These are phyloP conservation scores for Crithidia expoeki DNA, from an alignment of 208 protist genomes.

Conservation along the genomic window DNA sequence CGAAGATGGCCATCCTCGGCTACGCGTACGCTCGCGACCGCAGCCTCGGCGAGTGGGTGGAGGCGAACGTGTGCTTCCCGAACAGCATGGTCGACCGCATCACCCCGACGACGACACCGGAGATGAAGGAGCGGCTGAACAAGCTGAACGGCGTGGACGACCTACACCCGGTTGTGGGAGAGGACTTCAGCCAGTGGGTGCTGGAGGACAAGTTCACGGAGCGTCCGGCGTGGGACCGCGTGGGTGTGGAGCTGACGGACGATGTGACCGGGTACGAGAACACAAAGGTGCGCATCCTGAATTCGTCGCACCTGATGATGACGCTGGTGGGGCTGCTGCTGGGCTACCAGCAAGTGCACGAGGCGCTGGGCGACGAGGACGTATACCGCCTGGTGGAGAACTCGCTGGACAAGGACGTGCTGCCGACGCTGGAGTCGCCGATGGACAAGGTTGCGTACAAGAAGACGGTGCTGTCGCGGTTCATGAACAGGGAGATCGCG, in stretches of 20 bases:
- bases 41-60: constrained; percentile 26
- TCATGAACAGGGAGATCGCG: constrained; percentile 37
- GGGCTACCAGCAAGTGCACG: constrained; percentile 38
- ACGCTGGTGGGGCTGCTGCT: constrained; percentile 41
- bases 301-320: constrained; percentile 46
- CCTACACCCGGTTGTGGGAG: constrained; percentile 39
- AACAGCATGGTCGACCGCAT: constrained; percentile 54
- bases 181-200: constrained; percentile 57
- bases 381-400: constrained; percentile 31
- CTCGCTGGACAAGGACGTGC: constrained; percentile 29
- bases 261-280: constrained; percentile 42
- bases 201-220: constrained; percentile 41
- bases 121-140: constrained; percentile 28
- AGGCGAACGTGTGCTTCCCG: constrained; percentile 36
- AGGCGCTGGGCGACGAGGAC: constrained; percentile 34
- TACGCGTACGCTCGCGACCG: constrained; percentile 30
- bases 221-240: constrained; percentile 42
- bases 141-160: constrained; percentile 29
- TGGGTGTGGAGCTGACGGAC: constrained; percentile 37
- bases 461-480: constrained; percentile 38
- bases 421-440: constrained; percentile 35
- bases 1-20: constrained; percentile 41
- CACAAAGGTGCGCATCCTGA: constrained; percentile 49
- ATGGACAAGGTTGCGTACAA: constrained; percentile 46
- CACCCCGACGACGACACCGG: constrained; percentile 38